Evolutionary conservation across 2,329 filamentous ascomycete species (phyloP), one percentile per base, ranked within the genome.

Genomic region (Alternaria infectoria): DNA sequence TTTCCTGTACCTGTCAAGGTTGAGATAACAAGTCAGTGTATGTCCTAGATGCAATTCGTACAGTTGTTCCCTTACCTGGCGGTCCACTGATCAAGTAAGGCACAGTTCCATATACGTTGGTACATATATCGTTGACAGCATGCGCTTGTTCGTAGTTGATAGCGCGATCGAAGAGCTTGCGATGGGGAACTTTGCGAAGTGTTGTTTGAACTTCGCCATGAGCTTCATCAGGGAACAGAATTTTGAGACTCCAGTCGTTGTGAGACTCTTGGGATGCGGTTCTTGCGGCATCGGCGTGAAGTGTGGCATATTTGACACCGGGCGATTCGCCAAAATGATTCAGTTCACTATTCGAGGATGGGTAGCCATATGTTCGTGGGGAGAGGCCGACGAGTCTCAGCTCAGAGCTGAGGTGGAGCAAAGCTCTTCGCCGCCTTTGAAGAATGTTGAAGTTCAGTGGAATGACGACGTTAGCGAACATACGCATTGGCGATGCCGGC

Each of bases 61-160:
- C 4, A 17, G 84, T 85, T 68, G 86, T 86, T 0, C 84, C 84
- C 6, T 83, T 85, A 17, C 84, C 84, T 11, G 84, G 83, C 10
- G 84, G 83, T 0, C 84, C 84, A 8, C 80, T 81, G 17, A 86
- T 82, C 10, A 85, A 74, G 64, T 82, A 85, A 4, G 83, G 83
- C 7, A 85, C 65, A 13, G 68, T 73, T 6, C 84, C 84, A 70
- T 83, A 85, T 13, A 81, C 74, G 40, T 77, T 70, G 12, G 69
- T 69, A 26, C 81, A 73, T 3, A 84, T 71, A 9, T 81, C 79
- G 32, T 83, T 77, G 7, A 85, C 80, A 1, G 82, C 82, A 68
- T 81, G 81, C 57, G 80, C 67, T 69, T 86, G 84, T 67, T 86
- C 84, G 67, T 81, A 83, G 62, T 86, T 85, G 13, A 85, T 70